These are phyloP conservation scores for Rhizopus microsporus DNA, from an alignment of 371 early-diverging fungal genomes.

Conservation along the genomic window DNA sequence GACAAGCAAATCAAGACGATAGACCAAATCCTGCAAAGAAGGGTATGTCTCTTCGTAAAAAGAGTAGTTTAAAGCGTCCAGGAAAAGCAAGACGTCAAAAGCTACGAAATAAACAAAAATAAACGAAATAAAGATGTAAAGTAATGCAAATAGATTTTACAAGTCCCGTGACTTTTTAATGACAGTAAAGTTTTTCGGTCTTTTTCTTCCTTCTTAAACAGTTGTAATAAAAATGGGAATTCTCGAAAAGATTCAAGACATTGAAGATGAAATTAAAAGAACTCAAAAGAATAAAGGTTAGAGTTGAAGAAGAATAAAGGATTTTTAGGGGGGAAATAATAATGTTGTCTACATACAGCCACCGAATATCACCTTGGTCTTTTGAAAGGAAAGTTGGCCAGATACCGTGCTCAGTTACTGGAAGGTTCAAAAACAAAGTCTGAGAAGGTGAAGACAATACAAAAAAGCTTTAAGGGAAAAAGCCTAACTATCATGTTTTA, in stretches of 20 bases:
- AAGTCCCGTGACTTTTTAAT: too few relatives aligned
- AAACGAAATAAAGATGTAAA: not conserved
- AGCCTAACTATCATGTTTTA: not conserved
- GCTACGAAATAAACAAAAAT: constrained; percentile 11
- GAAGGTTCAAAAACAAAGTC: constrained; percentile 83
- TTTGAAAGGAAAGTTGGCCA: constrained; percentile 96
- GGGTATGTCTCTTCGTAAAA: constrained; percentile 30
- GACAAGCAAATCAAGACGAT: constrained; percentile 6
- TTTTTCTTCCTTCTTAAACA: too few relatives aligned
- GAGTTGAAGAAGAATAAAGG: not conserved
- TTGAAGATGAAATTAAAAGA: constrained; percentile 80
- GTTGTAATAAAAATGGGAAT: constrained; percentile 73
- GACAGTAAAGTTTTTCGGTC: too few relatives aligned
- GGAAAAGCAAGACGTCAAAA: constrained; percentile 40
- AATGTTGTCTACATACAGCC: constrained; percentile 43
- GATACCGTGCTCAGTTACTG: constrained; percentile 91
- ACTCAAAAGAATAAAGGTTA: constrained; percentile 91
- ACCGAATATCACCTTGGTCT: constrained; percentile 98
- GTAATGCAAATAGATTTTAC: too few relatives aligned
- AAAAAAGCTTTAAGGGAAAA: not conserved
- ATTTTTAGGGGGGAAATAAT: not conserved
- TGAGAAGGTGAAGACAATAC: constrained; percentile 67
- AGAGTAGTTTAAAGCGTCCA: constrained; percentile 29
- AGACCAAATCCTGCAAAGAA: constrained; percentile 26
- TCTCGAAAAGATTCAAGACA: constrained; percentile 91